Percentiles rank a stretch among this genome's conserved stretches.
phyloP scores from a whole-genome alignment of 768 basidiomycete species.

The Pisolithus sp. region DNA sequence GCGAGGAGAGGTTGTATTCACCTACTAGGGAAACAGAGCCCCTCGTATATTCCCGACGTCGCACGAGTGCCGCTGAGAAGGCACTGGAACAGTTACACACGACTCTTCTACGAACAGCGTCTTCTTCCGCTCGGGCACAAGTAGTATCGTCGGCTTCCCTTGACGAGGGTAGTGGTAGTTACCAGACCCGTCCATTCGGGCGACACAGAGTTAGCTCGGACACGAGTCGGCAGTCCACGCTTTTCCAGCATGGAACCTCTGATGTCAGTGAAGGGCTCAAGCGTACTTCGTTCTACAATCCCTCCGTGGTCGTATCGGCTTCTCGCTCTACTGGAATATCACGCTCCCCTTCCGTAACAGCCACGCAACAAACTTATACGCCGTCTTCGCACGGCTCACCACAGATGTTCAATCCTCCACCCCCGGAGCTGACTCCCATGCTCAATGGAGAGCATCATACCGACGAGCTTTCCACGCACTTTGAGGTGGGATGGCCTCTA shows the following conservation, averaged over 20 bases:
- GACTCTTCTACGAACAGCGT: slow-evolving; percentile 44
- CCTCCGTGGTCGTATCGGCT: slow-evolving; percentile 20
- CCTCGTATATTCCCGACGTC: slow-evolving; percentile 29
- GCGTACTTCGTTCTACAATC: slow-evolving; percentile 19
- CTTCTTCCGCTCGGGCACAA: slow-evolving; percentile 11
- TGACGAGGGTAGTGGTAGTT: slow-evolving; percentile 11
- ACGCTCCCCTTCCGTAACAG: slow-evolving; percentile 53
- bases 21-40: slow-evolving; percentile 31
- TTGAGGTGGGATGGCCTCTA: slow-evolving; percentile 78
- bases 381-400: slow-evolving; percentile 20
- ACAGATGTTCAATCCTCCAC: slow-evolving; percentile 27
- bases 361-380: slow-evolving; percentile 29
- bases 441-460: slow-evolving; percentile 90
- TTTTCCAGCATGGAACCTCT: slow-evolving; percentile 1
- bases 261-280: slow-evolving; percentile 17
- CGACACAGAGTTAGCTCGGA: slow-evolving; percentile 26
- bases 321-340: slow-evolving; percentile 42
- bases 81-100: slow-evolving; percentile 59
- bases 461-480: slow-evolving; percentile 81
- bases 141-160: slow-evolving; percentile 8
- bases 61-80: slow-evolving; percentile 62
- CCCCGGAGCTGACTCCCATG: slow-evolving; percentile 49
- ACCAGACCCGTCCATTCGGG: slow-evolving; percentile 13
- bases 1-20: slow-evolving; percentile 20
- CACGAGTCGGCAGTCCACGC: slow-evolving; percentile 17